Conservation (phyloP, 163 green algal species). For the Volvox carteri region DNA sequence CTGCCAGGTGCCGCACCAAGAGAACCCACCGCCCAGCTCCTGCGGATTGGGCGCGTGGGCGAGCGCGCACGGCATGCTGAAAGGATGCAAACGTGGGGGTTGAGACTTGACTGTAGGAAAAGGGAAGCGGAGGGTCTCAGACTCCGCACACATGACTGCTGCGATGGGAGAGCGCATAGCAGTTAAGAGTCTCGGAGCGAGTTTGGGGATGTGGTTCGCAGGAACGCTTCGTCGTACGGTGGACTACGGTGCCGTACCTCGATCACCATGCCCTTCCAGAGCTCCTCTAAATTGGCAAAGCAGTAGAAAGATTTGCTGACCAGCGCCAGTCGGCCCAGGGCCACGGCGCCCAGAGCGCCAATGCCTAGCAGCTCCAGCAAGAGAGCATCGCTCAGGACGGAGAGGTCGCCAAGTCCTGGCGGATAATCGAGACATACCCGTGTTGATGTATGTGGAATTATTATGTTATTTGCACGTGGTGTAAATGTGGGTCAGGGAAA, state of each 20-base stretch:
- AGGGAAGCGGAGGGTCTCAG: too few species aligned
- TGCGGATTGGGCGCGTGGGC: not conserved
- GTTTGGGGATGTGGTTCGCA: too few species aligned
- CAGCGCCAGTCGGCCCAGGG: constrained; percentile 73
- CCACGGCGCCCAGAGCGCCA: constrained; percentile 58
- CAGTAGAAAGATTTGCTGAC: constrained; percentile 82
- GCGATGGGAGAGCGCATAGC: too few species aligned
- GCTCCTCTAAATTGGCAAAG: constrained; percentile 89
- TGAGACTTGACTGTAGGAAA: too few species aligned
- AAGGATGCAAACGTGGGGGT: too few species aligned
- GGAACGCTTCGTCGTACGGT: not conserved
- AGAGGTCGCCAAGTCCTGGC: constrained; percentile 84
- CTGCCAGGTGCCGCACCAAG: constrained; percentile 61
- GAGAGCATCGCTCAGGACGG: constrained; percentile 82
- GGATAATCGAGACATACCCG: too few species aligned
- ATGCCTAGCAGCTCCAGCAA: constrained; percentile 80
- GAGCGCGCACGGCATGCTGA: too few species aligned
- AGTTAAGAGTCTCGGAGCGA: too few species aligned
- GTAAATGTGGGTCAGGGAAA: too few species aligned
- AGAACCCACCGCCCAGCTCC: constrained; percentile 58
- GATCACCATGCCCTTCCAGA: constrained; percentile 90
- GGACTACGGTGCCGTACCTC: constrained; percentile 67
- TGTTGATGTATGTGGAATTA: too few species aligned
- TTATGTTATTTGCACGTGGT: too few species aligned
- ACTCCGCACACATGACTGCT: too few species aligned